Evolutionary conservation across 495 filamentous ascomycete species (phyloP).

Genomic region (Aspergillus asperescens): DNA sequence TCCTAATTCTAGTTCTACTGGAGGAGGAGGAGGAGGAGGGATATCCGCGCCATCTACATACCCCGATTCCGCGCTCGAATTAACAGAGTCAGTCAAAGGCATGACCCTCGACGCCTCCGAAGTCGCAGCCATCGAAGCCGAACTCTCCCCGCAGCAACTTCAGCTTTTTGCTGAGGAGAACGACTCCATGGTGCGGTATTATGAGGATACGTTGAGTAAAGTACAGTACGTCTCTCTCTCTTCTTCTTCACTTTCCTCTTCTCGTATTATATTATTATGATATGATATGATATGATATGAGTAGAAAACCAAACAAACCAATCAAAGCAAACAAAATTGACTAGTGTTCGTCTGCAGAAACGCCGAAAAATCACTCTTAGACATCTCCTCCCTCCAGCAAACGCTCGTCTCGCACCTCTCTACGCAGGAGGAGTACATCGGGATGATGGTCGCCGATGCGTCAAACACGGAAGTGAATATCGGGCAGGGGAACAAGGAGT

Average conservation of each 20-base stretch:
- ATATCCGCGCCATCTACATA: background rate
- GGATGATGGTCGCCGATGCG: conserved; percentile 82
- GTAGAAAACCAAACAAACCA: no score
- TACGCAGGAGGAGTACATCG: conserved; percentile 79
- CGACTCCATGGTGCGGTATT: conserved; percentile 83
- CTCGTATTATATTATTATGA: background rate
- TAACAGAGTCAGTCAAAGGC: conserved; percentile 9
- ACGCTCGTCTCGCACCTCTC: conserved; percentile 79
- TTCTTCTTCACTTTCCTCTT: background rate
- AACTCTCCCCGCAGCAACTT: conserved; percentile 74
- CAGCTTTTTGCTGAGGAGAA: conserved; percentile 95
- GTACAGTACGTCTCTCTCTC: conserved; percentile 61
- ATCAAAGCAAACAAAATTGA: background rate
- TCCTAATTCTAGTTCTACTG: background rate
- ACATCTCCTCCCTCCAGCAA: conserved; percentile 89
- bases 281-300: no score
- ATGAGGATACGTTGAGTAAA: conserved; percentile 86
- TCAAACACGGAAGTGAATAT: conserved; percentile 77
- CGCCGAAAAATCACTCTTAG: conserved; percentile 83
- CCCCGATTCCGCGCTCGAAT: background rate
- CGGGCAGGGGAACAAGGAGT: conserved; percentile 80
- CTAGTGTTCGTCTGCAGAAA: conserved; percentile 38
- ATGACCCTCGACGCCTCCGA: conserved; percentile 37
- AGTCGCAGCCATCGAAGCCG: conserved; percentile 48
- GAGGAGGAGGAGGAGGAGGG: background rate